Conservation (phyloP, 2,329 filamentous ascomycete species). For the Alternaria brassicicola region DNA sequence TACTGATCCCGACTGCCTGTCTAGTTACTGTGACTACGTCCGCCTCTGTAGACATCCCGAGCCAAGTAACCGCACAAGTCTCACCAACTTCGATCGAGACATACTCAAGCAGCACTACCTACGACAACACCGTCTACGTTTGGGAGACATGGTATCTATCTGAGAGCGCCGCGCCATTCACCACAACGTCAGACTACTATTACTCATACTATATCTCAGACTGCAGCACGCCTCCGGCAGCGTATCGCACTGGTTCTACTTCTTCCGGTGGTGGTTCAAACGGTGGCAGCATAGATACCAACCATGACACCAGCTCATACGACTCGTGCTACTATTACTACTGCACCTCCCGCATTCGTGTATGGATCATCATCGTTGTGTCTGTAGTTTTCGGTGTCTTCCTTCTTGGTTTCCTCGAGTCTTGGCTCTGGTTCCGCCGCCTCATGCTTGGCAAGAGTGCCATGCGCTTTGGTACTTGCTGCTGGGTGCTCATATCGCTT, state of each 20-base stretch:
- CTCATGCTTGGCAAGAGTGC: slow-evolving; percentile 41
- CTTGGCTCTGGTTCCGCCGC: slow-evolving; percentile 45
- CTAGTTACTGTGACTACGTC: slow-evolving; percentile 26
- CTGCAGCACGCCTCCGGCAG: slow-evolving; percentile 29
- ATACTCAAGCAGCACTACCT: slow-evolving; percentile 11
- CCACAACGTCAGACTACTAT: slow-evolving; percentile 25
- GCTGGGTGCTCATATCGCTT: slow-evolving; percentile 39
- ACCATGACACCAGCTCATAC: slow-evolving; percentile 9
- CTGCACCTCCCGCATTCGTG: slow-evolving; percentile 18
- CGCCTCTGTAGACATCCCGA: slow-evolving; percentile 29
- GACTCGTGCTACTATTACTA: slow-evolving; percentile 16
- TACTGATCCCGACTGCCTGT: background rate
- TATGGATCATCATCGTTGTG: slow-evolving; percentile 41
- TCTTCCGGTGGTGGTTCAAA: background rate
- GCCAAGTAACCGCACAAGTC: slow-evolving; percentile 31
- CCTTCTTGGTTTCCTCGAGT: slow-evolving; percentile 41
- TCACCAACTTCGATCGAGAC: slow-evolving; percentile 29
- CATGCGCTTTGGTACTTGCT: slow-evolving; percentile 41
- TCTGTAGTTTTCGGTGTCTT: slow-evolving; percentile 37
- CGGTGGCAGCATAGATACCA: background rate
- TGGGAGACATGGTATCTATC: slow-evolving; percentile 37
- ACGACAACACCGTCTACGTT: slow-evolving; percentile 9
- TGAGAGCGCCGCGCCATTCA: slow-evolving; percentile 34
- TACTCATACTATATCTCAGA: slow-evolving; percentile 34
- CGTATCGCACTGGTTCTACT: slow-evolving; percentile 9